Conservation (phyloP, 345 rosid genomes). For the Psidium guajava region DNA sequence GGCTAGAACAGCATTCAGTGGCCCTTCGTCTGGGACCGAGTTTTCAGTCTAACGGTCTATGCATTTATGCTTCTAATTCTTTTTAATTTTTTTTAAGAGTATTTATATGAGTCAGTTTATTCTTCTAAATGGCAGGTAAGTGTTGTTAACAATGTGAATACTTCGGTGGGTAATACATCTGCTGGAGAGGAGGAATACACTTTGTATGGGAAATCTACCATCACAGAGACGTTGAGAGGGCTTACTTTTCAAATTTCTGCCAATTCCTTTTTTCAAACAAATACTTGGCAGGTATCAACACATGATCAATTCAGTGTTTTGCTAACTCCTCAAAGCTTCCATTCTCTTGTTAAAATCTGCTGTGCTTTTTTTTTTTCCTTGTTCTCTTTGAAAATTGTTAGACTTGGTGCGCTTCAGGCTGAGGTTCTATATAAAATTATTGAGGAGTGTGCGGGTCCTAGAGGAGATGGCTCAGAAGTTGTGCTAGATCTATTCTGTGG, state of each 20-base stretch:
- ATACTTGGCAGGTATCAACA: slow-evolving; percentile 60
- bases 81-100: neutral
- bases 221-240: slow-evolving; percentile 73
- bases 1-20: neutral
- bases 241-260: slow-evolving; percentile 86
- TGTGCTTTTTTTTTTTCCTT: neutral
- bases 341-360: neutral
- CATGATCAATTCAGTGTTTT: neutral
- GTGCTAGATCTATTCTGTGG: slow-evolving; percentile 95
- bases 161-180: slow-evolving; percentile 88
- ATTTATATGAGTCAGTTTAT: neutral
- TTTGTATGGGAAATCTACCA: slow-evolving; percentile 60
- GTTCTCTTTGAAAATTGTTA: neutral
- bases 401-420: slow-evolving; percentile 39
- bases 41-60: neutral
- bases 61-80: neutral
- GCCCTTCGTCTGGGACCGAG: neutral
- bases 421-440: slow-evolving; percentile 82
- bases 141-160: slow-evolving; percentile 77
- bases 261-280: slow-evolving; percentile 94
- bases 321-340: neutral
- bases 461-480: slow-evolving; percentile 85
- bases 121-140: slow-evolving; percentile 41
- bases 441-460: slow-evolving; percentile 72
- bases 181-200: slow-evolving; percentile 86